Evolutionary conservation across 2,329 filamentous ascomycete species (phyloP).

Genomic region (Nigrospora oryzae): DNA sequence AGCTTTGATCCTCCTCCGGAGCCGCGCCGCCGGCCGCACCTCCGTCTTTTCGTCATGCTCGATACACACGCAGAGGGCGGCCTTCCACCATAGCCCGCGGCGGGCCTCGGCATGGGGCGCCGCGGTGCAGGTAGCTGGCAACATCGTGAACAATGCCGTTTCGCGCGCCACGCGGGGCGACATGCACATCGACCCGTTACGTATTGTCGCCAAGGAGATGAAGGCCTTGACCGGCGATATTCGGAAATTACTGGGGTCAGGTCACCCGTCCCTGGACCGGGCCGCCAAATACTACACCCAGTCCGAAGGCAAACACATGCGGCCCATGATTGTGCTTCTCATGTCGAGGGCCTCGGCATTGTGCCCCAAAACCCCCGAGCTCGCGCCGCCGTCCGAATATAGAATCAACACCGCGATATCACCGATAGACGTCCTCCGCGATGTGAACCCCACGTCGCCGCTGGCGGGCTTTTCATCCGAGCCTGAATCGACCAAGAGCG

Average conservation of each 20-base stretch:
- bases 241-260: constrained; percentile 82
- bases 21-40: constrained; percentile 23
- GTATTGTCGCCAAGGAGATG: constrained; percentile 91
- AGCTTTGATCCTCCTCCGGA: constrained; percentile 39
- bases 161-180: constrained; percentile 53
- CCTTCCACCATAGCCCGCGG: constrained; percentile 35
- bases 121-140: constrained; percentile 61
- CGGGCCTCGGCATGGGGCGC: constrained; percentile 65
- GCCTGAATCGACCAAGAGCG: constrained; percentile 40
- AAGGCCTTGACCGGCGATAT: constrained; percentile 93
- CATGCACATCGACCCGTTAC: constrained; percentile 77
- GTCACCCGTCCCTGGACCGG: constrained; percentile 87
- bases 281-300: constrained; percentile 98
- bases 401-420: constrained; percentile 48
- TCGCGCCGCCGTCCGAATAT: constrained; percentile 12
- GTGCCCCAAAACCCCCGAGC: constrained; percentile 48
- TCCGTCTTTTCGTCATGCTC: constrained; percentile 28
- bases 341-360: constrained; percentile 93
- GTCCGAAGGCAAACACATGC: constrained; percentile 92
- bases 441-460: constrained; percentile 68
- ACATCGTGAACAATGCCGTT: constrained; percentile 61
- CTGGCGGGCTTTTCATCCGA: constrained; percentile 39
- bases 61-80: constrained; percentile 21
- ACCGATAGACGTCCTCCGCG: constrained; percentile 54
- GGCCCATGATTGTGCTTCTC: constrained; percentile 86